Base-by-base conservation (phyloP, 2,329 filamentous ascomycete species). In the Pseudocercospora macadamiae region DNA sequence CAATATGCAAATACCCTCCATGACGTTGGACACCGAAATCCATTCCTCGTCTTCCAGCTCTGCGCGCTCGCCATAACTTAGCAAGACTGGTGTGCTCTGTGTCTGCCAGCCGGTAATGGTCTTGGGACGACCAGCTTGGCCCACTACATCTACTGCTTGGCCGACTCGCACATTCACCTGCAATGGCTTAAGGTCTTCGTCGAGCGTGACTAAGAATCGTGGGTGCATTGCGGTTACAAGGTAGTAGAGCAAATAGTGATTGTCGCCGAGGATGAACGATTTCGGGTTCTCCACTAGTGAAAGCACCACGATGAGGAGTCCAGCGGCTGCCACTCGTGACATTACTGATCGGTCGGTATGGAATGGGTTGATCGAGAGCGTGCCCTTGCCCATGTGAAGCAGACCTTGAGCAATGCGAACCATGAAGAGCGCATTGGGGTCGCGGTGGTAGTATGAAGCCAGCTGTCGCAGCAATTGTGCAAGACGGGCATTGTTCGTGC, bases 51-150 rank as follows among this genome's bases (percentile, higher is more conserved):
- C 95, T 76, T 99, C 95, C 51, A 99, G 81, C 81, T 99, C 95
- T 8, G 95, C 95, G 70, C 96, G 85, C 81, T 99, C 95, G 26
- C 96, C 95, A 72, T 96, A 89, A n/a, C 91, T 89, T 69, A 99
- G 80, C 59, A 99, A 81, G 47, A 99, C 95, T 0, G 95, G 95
- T n/a, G 95, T 99, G 80, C 91, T 97, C 82, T 99, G 95, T 66
- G 95, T 99, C 79, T 99, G 95, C 95, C 95, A 99, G 54, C 95
- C 95, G 8, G 95, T 99, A 70, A 99, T 99, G 2, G 95, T 99
- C 88, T 99, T 97, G 67, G 95, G 95, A 63, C 93, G 86, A 74
- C 95, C 95, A 10, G 96, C 95, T 76, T 97, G 95, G 52, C 95
- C 96, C 37, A 99, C 95, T 39, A 99, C 93, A 74, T 99, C 95